phyloP scores from a whole-genome alignment of 2,329 filamentous ascomycete species.

The Beauveria sp. region DNA sequence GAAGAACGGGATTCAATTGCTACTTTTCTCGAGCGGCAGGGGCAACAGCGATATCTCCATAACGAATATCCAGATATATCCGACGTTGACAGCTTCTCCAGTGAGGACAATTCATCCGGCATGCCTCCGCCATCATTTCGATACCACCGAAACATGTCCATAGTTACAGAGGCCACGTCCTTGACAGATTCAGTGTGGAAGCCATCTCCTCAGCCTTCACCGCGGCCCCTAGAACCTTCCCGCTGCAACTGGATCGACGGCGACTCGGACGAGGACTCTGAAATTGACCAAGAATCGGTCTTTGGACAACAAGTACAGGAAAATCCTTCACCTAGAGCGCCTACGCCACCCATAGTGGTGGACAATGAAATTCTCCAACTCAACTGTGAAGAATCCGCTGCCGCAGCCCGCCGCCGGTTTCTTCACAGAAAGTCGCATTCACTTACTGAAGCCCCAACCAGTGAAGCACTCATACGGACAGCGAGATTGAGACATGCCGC shows the following conservation, averaged over 20 bases:
- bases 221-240: constrained; percentile 15
- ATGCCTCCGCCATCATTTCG: constrained; percentile 26
- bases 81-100: constrained; percentile 26
- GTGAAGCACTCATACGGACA: not conserved
- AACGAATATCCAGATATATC: constrained; percentile 20
- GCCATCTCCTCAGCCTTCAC: constrained; percentile 20
- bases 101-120: constrained; percentile 24
- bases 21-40: constrained; percentile 24
- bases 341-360: constrained; percentile 16
- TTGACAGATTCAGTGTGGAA: constrained; percentile 24
- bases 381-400: not conserved
- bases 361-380: constrained; percentile 9
- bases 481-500: not conserved
- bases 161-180: constrained; percentile 30
- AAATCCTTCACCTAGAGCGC: constrained; percentile 24
- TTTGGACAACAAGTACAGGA: constrained; percentile 7
- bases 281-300: constrained; percentile 13
- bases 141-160: constrained; percentile 25
- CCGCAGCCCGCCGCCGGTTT: not conserved
- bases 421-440: constrained; percentile 20
- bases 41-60: constrained; percentile 3
- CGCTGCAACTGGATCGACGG: constrained; percentile 31
- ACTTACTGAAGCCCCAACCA: constrained; percentile 11
- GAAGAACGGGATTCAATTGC: constrained; percentile 29
- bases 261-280: constrained; percentile 27